phyloP scores from a whole-genome alignment of 192 early-diverging fungal species.

The Coemansia sp. region DNA sequence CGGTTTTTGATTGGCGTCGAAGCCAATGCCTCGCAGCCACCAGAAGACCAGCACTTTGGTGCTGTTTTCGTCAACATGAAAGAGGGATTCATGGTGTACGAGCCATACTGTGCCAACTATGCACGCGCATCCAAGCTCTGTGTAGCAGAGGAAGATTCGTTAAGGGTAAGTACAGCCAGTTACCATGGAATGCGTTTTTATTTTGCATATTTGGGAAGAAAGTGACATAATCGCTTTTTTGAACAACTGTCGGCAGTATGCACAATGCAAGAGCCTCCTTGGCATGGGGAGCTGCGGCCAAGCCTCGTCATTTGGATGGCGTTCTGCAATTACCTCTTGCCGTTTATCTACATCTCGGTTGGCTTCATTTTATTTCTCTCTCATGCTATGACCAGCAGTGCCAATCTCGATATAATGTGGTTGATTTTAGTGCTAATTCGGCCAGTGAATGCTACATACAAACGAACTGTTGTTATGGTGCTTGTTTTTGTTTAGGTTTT shows the following conservation, averaged over 20 bases:
- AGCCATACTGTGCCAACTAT: slow-evolving; percentile 94
- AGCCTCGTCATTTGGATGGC: slow-evolving; percentile 1
- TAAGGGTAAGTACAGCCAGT: slow-evolving; percentile 54
- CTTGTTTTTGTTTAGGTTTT: slow-evolving; percentile 41
- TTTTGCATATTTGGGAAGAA: background rate
- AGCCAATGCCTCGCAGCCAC: slow-evolving; percentile 65
- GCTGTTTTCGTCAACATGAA: slow-evolving; percentile 81
- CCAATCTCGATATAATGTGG: background rate
- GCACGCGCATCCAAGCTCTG: slow-evolving; percentile 71
- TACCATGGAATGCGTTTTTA: too few species aligned
- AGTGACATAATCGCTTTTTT: background rate
- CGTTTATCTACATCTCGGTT: background rate
- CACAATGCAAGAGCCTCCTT: background rate
- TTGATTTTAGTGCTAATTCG: background rate
- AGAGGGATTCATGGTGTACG: slow-evolving; percentile 82
- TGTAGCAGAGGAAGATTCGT: slow-evolving; percentile 62
- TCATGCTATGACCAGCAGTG: background rate
- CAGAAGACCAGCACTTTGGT: slow-evolving; percentile 88
- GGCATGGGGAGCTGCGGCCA: background rate
- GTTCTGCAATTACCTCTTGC: background rate
- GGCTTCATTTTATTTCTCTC: background rate
- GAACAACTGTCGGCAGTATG: background rate
- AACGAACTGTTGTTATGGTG: background rate
- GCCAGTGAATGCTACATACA: background rate
- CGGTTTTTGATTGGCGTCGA: slow-evolving; percentile 92